phyloP scores from a whole-genome alignment of 2,329 filamentous ascomycete genomes.

The Epichloe bromicola region DNA sequence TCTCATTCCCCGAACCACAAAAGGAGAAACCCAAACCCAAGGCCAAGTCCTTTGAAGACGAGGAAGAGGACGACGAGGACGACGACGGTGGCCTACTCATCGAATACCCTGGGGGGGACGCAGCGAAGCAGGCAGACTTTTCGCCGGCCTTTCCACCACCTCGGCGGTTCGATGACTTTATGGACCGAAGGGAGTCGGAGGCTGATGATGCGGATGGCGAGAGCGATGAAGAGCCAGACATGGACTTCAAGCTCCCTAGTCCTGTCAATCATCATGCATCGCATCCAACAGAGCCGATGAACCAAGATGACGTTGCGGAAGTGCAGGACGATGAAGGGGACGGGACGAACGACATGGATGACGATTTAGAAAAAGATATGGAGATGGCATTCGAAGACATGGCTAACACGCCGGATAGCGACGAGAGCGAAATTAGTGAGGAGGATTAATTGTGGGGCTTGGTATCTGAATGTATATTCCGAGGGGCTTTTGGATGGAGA shows the following conservation, averaged over 20 bases:
- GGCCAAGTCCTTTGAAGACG: constrained; percentile 22
- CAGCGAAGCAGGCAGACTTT: constrained; percentile 27
- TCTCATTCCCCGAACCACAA: constrained; percentile 19
- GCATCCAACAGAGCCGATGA: constrained; percentile 14
- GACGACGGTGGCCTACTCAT: constrained; percentile 45
- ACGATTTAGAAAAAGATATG: constrained; percentile 36
- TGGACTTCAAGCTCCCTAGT: constrained; percentile 40
- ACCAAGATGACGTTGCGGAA: constrained; percentile 14
- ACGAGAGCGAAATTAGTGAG: constrained; percentile 54
- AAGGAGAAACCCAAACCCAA: constrained; percentile 19
- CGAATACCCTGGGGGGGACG: constrained; percentile 42
- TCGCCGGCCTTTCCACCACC: constrained; percentile 35
- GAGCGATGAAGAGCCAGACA: constrained; percentile 34
- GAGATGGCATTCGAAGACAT: constrained; percentile 39
- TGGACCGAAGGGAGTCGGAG: constrained; percentile 31
- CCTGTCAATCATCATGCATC: constrained; percentile 31
- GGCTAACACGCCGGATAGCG: constrained; percentile 33
- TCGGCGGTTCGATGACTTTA: constrained; percentile 41
- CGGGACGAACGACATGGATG: constrained; percentile 18
- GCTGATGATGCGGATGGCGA: constrained; percentile 32
- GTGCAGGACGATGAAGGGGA: constrained; percentile 18
- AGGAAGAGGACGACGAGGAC: constrained; percentile 41
- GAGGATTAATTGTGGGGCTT: constrained; percentile 35
- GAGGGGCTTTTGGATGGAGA: background rate
- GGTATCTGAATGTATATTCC: background rate